Evolutionary conservation across 73 alveolate species (phyloP).

Genomic region (Tetrahymena elliotti): DNA sequence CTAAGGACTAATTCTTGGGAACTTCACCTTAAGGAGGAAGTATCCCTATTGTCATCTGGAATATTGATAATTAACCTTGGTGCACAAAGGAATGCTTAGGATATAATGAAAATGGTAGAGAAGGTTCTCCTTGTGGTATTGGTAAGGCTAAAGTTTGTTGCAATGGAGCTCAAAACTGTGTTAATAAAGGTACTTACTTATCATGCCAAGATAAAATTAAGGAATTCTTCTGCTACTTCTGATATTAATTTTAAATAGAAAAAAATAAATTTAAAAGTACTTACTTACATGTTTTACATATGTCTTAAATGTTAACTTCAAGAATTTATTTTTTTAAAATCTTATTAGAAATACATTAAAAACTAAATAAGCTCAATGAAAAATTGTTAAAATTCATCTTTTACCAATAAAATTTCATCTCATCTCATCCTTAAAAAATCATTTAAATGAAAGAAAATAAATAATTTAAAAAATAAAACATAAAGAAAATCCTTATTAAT

Average conservation of each 20-base stretch:
- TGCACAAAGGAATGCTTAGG: neutral
- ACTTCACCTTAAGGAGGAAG: neutral
- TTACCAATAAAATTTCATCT: no score
- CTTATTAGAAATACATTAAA: no score
- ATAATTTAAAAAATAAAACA: no score
- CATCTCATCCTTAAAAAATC: no score
- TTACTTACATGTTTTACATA: no score
- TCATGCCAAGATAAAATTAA: neutral
- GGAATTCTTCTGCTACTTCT: neutral
- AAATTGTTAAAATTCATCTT: no score
- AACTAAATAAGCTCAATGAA: no score
- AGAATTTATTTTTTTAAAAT: no score
- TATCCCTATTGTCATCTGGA: neutral
- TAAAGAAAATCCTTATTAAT: no score
- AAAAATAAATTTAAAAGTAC: neutral
- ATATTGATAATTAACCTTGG: neutral
- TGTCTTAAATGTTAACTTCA: no score
- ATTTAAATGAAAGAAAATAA: no score
- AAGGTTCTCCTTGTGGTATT: neutral
- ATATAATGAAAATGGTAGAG: neutral
- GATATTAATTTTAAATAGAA: no score
- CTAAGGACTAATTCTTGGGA: neutral
- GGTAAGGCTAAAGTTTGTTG: neutral
- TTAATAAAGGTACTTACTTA: neutral
- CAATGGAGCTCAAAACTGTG: neutral